Conservation (phyloP, 176 grass and related monocot species). For the Leersia perrieri region DNA sequence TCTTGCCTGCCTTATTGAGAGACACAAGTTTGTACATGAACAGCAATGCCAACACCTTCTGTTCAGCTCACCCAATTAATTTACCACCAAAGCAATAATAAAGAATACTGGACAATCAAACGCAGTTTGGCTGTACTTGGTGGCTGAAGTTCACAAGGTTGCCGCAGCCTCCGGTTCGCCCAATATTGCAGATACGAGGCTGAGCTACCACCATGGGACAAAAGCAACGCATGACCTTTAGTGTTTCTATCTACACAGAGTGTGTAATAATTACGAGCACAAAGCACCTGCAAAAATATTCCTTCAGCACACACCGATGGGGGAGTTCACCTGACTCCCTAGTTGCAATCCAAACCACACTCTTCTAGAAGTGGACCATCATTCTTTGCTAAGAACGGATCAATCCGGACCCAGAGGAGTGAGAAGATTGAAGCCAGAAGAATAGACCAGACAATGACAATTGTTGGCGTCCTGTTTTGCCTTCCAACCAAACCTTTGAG, state of each 20-base stretch:
- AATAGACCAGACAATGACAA: not conserved
- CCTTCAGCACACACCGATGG: not conserved
- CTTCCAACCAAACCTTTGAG: not conserved
- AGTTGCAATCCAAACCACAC: not conserved
- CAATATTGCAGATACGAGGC: not conserved
- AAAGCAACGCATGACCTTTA: not conserved
- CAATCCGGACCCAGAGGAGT: not conserved
- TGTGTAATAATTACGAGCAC: not conserved
- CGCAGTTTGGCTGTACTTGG: not conserved
- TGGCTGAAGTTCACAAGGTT: not conserved
- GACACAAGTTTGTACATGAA: slow-evolving; percentile 33
- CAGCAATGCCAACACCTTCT: slow-evolving; percentile 12
- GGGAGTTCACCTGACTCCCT: not conserved
- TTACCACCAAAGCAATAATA: slow-evolving; percentile 4
- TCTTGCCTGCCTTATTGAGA: slow-evolving; percentile 36
- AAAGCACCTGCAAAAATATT: not conserved
- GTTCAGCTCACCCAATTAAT: slow-evolving; percentile 8
- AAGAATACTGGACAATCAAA: slow-evolving; percentile 3
- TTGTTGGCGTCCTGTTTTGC: not conserved
- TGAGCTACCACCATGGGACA: not conserved
- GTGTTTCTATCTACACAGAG: not conserved
- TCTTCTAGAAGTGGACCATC: not conserved
- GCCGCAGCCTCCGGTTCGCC: not conserved
- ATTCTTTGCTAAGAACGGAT: not conserved
- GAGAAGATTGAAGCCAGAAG: not conserved